Evolutionary conservation across 108 stramenopile species (phyloP).

Genomic region (Schizochytrium sp.): DNA sequence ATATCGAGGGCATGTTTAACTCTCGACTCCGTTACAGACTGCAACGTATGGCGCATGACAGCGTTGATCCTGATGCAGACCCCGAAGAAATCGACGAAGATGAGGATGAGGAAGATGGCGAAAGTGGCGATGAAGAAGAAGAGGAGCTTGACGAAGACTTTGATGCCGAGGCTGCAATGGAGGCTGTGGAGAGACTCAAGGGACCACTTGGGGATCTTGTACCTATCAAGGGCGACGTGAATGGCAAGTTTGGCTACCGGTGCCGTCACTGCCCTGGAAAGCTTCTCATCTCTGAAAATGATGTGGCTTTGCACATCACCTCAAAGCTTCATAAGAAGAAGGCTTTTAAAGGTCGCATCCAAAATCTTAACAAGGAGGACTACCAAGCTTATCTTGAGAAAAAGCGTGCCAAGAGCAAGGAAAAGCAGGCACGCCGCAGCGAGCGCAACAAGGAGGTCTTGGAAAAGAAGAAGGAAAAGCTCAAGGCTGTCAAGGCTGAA

Average conservation of each 20-base stretch:
- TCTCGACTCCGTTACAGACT: neutral
- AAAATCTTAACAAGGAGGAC: neutral
- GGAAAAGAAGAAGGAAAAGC: neutral
- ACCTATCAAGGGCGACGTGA: slow-evolving; percentile 27
- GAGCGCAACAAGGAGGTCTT: slow-evolving; percentile 14
- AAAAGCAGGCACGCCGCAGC: neutral
- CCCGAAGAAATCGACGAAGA: neutral
- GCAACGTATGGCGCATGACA: neutral
- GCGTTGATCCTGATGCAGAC: neutral
- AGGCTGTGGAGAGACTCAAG: neutral
- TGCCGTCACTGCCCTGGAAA: slow-evolving; percentile 10
- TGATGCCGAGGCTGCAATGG: neutral
- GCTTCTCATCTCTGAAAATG: slow-evolving; percentile 4
- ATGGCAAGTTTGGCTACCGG: neutral
- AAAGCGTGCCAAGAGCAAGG: neutral
- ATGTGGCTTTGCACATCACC: neutral
- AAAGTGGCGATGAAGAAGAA: neutral
- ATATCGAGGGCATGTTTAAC: slow-evolving; percentile 36
- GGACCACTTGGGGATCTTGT: slow-evolving; percentile 11
- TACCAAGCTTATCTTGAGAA: neutral
- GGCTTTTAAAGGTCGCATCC: neutral
- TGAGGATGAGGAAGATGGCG: neutral
- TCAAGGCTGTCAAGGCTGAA: neutral
- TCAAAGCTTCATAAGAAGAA: slow-evolving; percentile 26
- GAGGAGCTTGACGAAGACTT: neutral